phyloP scores from a whole-genome alignment of 345 rosid genomes.

The Pugionium dolabratum region DNA sequence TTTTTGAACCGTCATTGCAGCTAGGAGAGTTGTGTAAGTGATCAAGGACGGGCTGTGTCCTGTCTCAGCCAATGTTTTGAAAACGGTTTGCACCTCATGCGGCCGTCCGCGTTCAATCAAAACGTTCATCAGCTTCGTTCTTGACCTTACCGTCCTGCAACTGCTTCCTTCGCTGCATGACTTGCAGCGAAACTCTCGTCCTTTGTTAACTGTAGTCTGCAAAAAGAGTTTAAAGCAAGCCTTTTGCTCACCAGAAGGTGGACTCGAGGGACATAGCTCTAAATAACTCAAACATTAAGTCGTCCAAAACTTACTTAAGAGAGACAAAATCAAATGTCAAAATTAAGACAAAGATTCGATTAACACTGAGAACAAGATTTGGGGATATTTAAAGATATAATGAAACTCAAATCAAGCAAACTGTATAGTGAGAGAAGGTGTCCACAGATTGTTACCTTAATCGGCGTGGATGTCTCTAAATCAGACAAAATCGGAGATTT shows the following conservation, averaged over 20 bases:
- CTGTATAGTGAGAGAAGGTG: not conserved
- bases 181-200: slow-evolving; percentile 33
- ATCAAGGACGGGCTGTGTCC: slow-evolving; percentile 59
- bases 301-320: not conserved
- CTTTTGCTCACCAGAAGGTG: slow-evolving; percentile 34
- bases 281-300: not conserved
- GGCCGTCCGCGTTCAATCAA: slow-evolving; percentile 59
- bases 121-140: slow-evolving; percentile 58
- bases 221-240: slow-evolving; percentile 25
- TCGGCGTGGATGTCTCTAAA: slow-evolving; percentile 7
- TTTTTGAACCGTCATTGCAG: slow-evolving; percentile 60
- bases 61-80: slow-evolving; percentile 48
- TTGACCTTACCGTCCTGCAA: slow-evolving; percentile 58
- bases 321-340: slow-evolving; percentile 7
- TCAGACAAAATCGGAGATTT: not conserved
- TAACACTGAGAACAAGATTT: not conserved
- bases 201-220: slow-evolving; percentile 28
- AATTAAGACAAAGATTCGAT: not conserved
- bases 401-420: slow-evolving; percentile 12
- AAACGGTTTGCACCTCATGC: slow-evolving; percentile 50
- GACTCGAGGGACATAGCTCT: slow-evolving; percentile 28
- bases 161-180: slow-evolving; percentile 45
- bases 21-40: slow-evolving; percentile 61
- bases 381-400: not conserved
- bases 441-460: slow-evolving; percentile 31